Evolutionary conservation across 2,329 filamentous ascomycete genomes (phyloP).

Genomic region (Lasiodiplodia theobromae): DNA sequence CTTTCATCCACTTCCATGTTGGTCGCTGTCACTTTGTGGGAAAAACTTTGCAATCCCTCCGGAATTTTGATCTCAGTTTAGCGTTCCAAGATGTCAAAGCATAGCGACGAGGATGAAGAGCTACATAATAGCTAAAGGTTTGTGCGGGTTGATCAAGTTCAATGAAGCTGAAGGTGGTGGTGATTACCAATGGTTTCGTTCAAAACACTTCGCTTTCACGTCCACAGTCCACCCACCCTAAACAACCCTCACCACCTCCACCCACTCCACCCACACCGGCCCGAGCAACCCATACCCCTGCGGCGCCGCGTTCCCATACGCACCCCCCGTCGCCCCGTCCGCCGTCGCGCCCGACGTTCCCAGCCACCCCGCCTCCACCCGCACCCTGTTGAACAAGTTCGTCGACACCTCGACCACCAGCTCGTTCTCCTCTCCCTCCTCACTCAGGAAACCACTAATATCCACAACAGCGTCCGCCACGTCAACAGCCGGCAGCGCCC

Average conservation of each 20-base stretch:
- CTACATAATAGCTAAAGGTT: no score
- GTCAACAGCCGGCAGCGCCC: slow-evolving; percentile 42
- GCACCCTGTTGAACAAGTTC: slow-evolving; percentile 42
- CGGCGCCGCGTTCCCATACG: slow-evolving; percentile 27
- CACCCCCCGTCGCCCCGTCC: slow-evolving; percentile 30
- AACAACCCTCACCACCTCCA: slow-evolving; percentile 7
- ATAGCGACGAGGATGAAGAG: no score
- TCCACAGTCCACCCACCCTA: no score
- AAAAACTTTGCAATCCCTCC: no score
- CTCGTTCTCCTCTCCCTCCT: slow-evolving; percentile 35
- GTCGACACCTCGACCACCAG: slow-evolving; percentile 43
- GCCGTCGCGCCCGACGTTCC: slow-evolving; percentile 32
- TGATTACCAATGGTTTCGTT: no score
- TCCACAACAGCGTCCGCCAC: slow-evolving; percentile 37
- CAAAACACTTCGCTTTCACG: no score
- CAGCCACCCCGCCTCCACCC: slow-evolving; percentile 31
- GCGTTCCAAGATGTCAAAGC: no score
- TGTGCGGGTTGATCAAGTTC: no score
- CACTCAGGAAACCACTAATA: slow-evolving; percentile 35
- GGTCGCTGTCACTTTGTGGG: no score
- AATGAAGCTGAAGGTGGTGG: no score
- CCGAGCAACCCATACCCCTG: slow-evolving; percentile 33
- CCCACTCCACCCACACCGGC: slow-evolving; percentile 29
- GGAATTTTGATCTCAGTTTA: no score
- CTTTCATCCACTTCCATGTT: no score